Percentiles rank a stretch among this genome's conserved stretches.
Conservation (phyloP, 2,329 filamentous ascomycete genomes). For the Pseudocercospora fijiensis region DNA sequence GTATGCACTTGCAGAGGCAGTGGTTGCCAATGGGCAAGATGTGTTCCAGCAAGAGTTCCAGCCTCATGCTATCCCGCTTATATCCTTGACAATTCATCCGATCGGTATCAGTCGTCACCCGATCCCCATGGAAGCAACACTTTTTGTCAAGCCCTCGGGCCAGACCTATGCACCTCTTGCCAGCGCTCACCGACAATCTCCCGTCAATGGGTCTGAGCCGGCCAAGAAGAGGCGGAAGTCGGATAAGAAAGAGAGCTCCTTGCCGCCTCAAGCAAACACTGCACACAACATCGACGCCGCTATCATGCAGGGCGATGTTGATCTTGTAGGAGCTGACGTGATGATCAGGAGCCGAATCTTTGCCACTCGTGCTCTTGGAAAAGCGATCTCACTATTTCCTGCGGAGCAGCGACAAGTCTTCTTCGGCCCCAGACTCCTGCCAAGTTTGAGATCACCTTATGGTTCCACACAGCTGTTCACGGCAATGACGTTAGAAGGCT, state of each 20-base stretch:
- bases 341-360: slow-evolving; percentile 87
- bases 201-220: slow-evolving; percentile 58
- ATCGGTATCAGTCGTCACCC: slow-evolving; percentile 89
- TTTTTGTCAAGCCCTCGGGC: slow-evolving; percentile 93
- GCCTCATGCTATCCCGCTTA: slow-evolving; percentile 73
- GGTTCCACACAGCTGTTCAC: slow-evolving; percentile 85
- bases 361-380: slow-evolving; percentile 80
- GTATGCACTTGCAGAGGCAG: slow-evolving; percentile 69
- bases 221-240: slow-evolving; percentile 79
- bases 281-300: slow-evolving; percentile 95
- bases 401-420: slow-evolving; percentile 56
- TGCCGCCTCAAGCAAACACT: slow-evolving; percentile 51
- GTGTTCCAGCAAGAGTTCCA: slow-evolving; percentile 71
- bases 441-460: slow-evolving; percentile 68
- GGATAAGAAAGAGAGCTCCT: slow-evolving; percentile 73
- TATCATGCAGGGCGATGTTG: slow-evolving; percentile 96
- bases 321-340: slow-evolving; percentile 84
- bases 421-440: slow-evolving; percentile 65
- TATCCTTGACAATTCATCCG: slow-evolving; percentile 82
- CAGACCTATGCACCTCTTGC: slow-evolving; percentile 66
- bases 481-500: slow-evolving; percentile 84
- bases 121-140: slow-evolving; percentile 81
- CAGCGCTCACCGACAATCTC: slow-evolving; percentile 43
- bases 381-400: slow-evolving; percentile 78
- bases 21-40: slow-evolving; percentile 61